These are phyloP conservation scores for Cordyceps cicadae DNA, from an alignment of 2,329 filamentous ascomycete species.

Conservation along the genomic window DNA sequence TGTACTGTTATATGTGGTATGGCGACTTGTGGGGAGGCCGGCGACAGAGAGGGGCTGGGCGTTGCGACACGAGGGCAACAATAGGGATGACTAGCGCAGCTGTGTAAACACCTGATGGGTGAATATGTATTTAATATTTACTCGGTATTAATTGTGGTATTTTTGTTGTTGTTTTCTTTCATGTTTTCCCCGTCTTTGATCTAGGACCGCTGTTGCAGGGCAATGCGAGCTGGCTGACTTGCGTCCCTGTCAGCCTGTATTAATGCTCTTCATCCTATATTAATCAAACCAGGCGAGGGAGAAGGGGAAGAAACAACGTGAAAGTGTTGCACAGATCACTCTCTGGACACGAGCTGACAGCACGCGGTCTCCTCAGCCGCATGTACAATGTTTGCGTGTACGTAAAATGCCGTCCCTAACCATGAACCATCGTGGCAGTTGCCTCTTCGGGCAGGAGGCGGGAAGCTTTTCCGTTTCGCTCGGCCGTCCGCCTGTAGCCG, in stretches of 20 bases:
- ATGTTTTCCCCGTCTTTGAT: not conserved
- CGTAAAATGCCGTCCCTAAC: not conserved
- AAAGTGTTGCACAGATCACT: not conserved
- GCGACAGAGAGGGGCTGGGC: not conserved
- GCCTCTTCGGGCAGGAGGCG: not conserved
- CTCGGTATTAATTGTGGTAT: not conserved
- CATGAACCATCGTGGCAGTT: not conserved
- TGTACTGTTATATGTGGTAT: not conserved
- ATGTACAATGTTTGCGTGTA: not conserved
- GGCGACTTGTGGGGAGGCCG: no score
- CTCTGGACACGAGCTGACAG: not conserved
- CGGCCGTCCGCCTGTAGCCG: not conserved
- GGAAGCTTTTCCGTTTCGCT: not conserved
- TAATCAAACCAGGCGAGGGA: not conserved
- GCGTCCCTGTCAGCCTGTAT: not conserved
- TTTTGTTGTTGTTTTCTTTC: not conserved
- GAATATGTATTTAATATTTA: not conserved
- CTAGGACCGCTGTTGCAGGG: not conserved
- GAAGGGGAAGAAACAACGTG: not conserved
- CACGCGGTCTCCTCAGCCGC: not conserved
- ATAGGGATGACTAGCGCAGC: not conserved
- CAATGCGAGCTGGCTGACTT: not conserved
- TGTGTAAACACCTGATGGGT: not conserved
- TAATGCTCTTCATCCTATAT: not conserved
- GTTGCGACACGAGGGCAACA: slow-evolving; percentile 5